These are phyloP conservation scores for Hansfordia pulvinata DNA, from an alignment of 2,329 filamentous ascomycete species.

Conservation along the genomic window DNA sequence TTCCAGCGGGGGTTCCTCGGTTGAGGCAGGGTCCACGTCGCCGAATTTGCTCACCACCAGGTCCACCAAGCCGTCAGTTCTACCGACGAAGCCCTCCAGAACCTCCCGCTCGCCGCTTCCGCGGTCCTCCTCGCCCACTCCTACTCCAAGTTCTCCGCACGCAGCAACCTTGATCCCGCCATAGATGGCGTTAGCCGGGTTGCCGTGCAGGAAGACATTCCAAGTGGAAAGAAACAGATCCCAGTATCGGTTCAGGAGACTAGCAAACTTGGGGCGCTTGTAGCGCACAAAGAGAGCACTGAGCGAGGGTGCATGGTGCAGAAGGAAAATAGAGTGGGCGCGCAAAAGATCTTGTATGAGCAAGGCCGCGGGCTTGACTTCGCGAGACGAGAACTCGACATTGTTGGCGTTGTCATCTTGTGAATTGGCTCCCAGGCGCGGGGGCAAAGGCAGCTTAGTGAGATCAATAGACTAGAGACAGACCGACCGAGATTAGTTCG, in stretches of 20 bases:
- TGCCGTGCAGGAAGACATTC: conserved; percentile 84
- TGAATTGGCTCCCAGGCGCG: conserved; percentile 27
- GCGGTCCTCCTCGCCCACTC: conserved; percentile 89
- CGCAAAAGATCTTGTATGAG: conserved; percentile 69
- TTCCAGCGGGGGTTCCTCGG: conserved; percentile 10
- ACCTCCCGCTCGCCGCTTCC: conserved; percentile 91
- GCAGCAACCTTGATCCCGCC: conserved; percentile 78
- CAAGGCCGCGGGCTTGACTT: conserved; percentile 71
- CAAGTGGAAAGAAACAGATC: conserved; percentile 55
- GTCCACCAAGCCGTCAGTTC: conserved; percentile 77
- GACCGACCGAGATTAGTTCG: not conserved
- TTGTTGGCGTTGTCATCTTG: conserved; percentile 22
- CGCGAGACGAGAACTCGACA: conserved; percentile 76
- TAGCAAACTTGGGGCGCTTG: conserved; percentile 55
- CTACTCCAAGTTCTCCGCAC: conserved; percentile 82
- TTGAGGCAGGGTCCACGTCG: conserved; percentile 12
- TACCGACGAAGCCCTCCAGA: conserved; percentile 69
- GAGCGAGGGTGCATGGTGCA: conserved; percentile 74
- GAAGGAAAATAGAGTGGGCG: conserved; percentile 70
- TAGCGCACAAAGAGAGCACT: conserved; percentile 53
- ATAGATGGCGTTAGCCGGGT: conserved; percentile 68
- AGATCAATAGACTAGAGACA: conserved; percentile 58
- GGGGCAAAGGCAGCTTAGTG: conserved; percentile 55
- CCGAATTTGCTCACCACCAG: conserved; percentile 81
- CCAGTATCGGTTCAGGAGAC: conserved; percentile 71